phyloP scores from a whole-genome alignment of 148 eudicot species.

The Vaccinium macrocarpon region DNA sequence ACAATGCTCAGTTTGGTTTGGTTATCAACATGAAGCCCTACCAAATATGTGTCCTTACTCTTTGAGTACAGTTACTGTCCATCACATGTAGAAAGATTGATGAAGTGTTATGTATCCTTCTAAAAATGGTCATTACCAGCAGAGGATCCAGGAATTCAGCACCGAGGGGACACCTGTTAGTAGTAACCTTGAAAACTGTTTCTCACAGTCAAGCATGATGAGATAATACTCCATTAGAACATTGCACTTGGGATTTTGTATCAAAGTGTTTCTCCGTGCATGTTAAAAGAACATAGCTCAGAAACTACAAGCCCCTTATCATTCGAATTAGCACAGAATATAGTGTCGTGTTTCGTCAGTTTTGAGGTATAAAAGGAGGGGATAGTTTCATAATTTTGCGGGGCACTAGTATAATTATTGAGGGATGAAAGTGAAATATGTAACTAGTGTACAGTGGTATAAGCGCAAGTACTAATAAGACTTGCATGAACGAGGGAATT shows the following conservation, averaged over 20 bases:
- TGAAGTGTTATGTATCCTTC: not conserved
- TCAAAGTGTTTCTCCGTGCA: not conserved
- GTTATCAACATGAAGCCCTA: not conserved
- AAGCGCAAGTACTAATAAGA: not conserved
- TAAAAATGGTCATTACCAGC: not conserved
- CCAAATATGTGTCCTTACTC: not conserved
- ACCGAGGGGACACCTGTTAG: not conserved
- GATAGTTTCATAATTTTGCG: not conserved
- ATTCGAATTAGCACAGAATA: not conserved
- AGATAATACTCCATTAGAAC: not conserved
- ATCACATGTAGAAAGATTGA: not conserved
- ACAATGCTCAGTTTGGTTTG: not conserved
- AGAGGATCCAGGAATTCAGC: not conserved
- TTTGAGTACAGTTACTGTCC: not conserved
- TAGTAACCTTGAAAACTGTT: not conserved
- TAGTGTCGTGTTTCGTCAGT: not conserved
- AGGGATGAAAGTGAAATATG: not conserved
- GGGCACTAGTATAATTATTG: not conserved
- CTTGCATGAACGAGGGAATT: not conserved
- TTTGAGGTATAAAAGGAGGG: not conserved
- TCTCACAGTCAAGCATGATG: not conserved
- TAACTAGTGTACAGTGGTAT: not conserved
- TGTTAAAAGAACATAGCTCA: not conserved
- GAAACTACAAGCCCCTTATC: not conserved
- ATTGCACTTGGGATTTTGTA: not conserved